These are phyloP conservation scores for Hypoxylon sp. DNA, from an alignment of 2,329 filamentous ascomycete species.

Conservation along the genomic window DNA sequence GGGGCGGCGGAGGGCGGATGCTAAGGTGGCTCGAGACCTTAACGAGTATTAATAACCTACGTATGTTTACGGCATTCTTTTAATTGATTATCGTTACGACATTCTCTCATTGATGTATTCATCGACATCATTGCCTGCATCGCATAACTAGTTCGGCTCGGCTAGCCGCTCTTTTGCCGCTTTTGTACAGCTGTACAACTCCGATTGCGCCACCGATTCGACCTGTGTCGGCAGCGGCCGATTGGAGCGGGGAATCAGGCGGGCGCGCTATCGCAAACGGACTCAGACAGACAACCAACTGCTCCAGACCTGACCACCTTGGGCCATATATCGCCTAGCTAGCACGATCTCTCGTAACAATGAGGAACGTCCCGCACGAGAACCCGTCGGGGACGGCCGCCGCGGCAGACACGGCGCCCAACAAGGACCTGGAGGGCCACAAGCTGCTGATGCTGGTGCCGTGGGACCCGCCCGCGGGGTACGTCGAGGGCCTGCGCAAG, in stretches of 20 bases:
- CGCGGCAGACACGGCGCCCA: constrained; percentile 14
- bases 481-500: constrained; percentile 48
- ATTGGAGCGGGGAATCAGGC: constrained; percentile 17
- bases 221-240: constrained; percentile 23
- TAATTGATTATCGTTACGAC: too few relatives aligned
- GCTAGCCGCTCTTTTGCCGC: constrained; percentile 4
- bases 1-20: too few relatives aligned
- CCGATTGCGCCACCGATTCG: constrained; percentile 30
- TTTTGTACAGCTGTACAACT: constrained; percentile 6
- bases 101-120: too few relatives aligned
- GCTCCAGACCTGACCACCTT: background rate
- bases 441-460: constrained; percentile 55
- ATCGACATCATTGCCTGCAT: too few relatives aligned
- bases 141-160: too few relatives aligned
- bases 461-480: constrained; percentile 43
- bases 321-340: background rate
- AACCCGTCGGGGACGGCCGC: constrained; percentile 24
- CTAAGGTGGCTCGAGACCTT: too few relatives aligned
- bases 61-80: too few relatives aligned
- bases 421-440: constrained; percentile 54
- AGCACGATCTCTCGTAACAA: background rate
- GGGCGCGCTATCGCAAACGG: background rate
- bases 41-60: too few relatives aligned
- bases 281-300: background rate
- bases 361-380: constrained; percentile 28